These are phyloP conservation scores for Ailanthus altissimus DNA, from an alignment of 345 rosid species.

Conservation along the genomic window DNA sequence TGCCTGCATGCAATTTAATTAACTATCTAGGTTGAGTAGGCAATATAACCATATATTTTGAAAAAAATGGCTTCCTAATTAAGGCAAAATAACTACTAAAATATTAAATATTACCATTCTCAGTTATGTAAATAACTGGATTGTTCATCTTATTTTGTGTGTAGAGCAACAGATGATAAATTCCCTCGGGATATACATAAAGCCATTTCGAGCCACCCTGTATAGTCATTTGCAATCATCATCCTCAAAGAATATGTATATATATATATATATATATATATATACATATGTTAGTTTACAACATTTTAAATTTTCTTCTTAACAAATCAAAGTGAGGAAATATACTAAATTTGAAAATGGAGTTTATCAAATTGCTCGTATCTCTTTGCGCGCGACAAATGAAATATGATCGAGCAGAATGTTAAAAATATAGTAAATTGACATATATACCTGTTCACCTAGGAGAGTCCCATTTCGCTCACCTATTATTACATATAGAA, in stretches of 20 bases:
- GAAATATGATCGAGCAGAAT: too few relatives aligned
- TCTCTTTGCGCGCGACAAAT: too few relatives aligned
- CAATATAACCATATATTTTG: neutral
- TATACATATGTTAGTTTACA: too few relatives aligned
- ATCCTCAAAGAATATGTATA: too few relatives aligned
- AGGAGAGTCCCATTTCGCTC: constrained; percentile 34
- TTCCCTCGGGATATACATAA: constrained; percentile 35
- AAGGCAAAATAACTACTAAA: neutral
- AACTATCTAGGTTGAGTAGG: neutral
- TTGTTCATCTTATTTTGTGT: constrained; percentile 32
- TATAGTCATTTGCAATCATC: neutral
- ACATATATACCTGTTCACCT: constrained; percentile 34
- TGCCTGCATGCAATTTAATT: constrained; percentile 22
- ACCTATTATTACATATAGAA: constrained; percentile 12
- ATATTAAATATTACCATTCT: constrained; percentile 37
- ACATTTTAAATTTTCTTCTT: too few relatives aligned
- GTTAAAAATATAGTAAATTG: neutral
- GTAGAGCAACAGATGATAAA: constrained; percentile 31
- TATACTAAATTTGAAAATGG: too few relatives aligned
- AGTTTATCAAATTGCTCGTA: too few relatives aligned
- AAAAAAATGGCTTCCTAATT: neutral
- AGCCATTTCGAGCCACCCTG: constrained; percentile 39
- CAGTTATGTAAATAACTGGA: constrained; percentile 39
- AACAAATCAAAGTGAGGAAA: too few relatives aligned
- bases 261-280: too few relatives aligned